Evolutionary conservation across 2,329 filamentous ascomycete species (phyloP), one percentile per base, ranked within the genome.

Genomic region (Calonectria hongkongensis): DNA sequence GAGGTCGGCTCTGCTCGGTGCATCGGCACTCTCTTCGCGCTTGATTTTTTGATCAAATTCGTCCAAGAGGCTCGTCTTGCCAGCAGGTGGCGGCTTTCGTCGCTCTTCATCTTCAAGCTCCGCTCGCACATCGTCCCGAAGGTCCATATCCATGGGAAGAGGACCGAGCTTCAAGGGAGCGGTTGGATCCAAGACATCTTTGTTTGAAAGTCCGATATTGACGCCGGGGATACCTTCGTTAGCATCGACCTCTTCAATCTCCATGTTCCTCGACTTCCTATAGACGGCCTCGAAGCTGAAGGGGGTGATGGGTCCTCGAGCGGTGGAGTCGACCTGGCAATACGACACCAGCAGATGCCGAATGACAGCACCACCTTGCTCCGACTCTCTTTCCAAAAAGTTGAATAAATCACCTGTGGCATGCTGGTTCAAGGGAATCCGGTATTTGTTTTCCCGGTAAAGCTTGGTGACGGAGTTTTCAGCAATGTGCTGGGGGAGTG

Each of bases 1-100:
- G 27, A 98, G 90, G 28, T 96, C 93, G 18, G 93, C 89, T 51
- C 96, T 91, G 60, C 88, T 93, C 2, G 96, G 96, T 0, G 89
- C 94, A 81, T 98, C 97, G 30, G 93, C 93, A 65, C 94, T 94
- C 41, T 98, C 96, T 84, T 98, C 97, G 30, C 94, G 91, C 86
- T 99, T 99, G 58, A 94, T 93, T 82, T 94, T 94, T 67, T 93
- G 90, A 76, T 98, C 96, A 77, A 97, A 98, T 76, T 97, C 94
- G 25, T 98, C 95, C 0, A 97, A 87, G 18, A 98, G 88, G 1
- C 92, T 93, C n/a, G 90, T 86, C 65, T 92, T 91, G 6, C 95
- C 96, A 3, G 91, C 86, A 1, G 86, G 86, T 1, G 95, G 94
- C 3, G 95, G 95, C 66, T 94, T 89, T 67, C 91, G 90, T n/a